Evolutionary conservation across 1,139 yeast species (phyloP).

Genomic region (Nakaseomyces bracarensis): DNA sequence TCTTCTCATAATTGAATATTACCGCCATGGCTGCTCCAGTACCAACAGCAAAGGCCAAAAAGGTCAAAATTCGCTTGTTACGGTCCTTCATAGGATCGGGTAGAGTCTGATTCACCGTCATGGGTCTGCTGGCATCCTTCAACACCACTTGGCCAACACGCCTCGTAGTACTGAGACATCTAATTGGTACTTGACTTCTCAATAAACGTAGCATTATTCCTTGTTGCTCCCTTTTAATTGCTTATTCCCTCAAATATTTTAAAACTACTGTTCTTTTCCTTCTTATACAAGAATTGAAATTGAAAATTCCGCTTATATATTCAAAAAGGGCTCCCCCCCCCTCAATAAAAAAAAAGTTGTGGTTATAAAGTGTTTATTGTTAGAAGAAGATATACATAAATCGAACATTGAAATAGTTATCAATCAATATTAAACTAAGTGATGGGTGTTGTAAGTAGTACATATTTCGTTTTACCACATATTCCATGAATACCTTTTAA

Average conservation of each 20-base stretch:
- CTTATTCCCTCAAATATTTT: too few relatives aligned
- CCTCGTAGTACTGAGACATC: neutral
- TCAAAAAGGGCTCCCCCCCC: too few relatives aligned
- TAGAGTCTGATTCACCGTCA: conserved; percentile 55
- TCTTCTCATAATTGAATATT: conserved; percentile 86
- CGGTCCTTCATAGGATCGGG: conserved; percentile 66
- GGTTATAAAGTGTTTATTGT: too few relatives aligned
- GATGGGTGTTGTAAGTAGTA: conserved; percentile 2
- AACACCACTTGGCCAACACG: conserved; percentile 14
- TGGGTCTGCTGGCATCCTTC: conserved; percentile 34
- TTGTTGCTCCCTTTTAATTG: neutral
- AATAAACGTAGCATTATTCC: neutral
- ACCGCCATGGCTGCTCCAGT: conserved; percentile 59
- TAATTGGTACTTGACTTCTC: conserved; percentile 9
- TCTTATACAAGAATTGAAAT: too few relatives aligned
- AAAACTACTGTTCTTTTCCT: too few relatives aligned
- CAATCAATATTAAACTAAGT: too few relatives aligned
- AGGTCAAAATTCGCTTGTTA: conserved; percentile 40
- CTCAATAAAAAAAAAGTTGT: too few relatives aligned
- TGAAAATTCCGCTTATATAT: too few relatives aligned
- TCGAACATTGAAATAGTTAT: too few relatives aligned
- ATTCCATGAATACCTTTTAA: too few relatives aligned
- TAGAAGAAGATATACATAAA: too few relatives aligned
- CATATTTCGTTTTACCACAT: too few relatives aligned
- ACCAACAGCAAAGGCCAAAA: conserved; percentile 53